Evolutionary conservation across 371 early-diverging fungal species (phyloP).

Genomic region (Mortierella sp.): DNA sequence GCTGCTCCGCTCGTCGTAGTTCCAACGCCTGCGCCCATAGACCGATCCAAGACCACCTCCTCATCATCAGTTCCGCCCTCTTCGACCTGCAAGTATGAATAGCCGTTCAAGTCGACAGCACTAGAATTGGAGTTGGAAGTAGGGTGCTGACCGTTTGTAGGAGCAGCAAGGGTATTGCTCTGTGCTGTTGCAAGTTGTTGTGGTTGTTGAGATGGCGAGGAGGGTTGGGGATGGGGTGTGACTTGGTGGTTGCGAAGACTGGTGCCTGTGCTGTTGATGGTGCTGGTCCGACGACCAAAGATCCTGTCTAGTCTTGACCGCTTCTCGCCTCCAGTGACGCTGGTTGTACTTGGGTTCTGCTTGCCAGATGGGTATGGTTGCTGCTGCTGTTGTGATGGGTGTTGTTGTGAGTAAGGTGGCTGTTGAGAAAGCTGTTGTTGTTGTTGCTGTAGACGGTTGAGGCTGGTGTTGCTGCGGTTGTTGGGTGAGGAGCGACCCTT

Average conservation of each 20-base stretch:
- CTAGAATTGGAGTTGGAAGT: constrained; percentile 15
- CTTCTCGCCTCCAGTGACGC: constrained; percentile 24
- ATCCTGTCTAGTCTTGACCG: constrained; percentile 41
- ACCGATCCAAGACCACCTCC: constrained; percentile 30
- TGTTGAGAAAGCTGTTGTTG: not conserved
- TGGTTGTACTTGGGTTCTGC: not conserved
- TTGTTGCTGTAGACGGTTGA: constrained; percentile 22
- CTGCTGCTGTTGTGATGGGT: not conserved
- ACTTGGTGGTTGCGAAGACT: constrained; percentile 36
- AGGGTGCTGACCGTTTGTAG: constrained; percentile 8
- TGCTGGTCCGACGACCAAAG: constrained; percentile 44
- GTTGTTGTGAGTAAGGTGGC: not conserved
- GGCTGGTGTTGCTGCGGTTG: constrained; percentile 44
- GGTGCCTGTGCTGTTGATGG: constrained; percentile 19
- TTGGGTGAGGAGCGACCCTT: constrained; percentile 21
- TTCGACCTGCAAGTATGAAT: constrained; percentile 42
- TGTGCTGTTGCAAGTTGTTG: constrained; percentile 11
- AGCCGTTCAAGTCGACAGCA: constrained; percentile 23
- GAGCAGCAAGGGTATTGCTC: constrained; percentile 18
- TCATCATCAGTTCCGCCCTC: constrained; percentile 42
- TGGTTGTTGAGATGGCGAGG: constrained; percentile 10
- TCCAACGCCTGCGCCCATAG: constrained; percentile 28
- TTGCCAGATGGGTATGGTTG: constrained; percentile 5
- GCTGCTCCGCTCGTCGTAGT: constrained; percentile 7
- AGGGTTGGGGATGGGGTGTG: constrained; percentile 36